Percentiles rank a stretch among this genome's conserved stretches.
Evolutionary conservation across 116 monocot species (phyloP).

Genomic region (Papilionanthe hybrid): DNA sequence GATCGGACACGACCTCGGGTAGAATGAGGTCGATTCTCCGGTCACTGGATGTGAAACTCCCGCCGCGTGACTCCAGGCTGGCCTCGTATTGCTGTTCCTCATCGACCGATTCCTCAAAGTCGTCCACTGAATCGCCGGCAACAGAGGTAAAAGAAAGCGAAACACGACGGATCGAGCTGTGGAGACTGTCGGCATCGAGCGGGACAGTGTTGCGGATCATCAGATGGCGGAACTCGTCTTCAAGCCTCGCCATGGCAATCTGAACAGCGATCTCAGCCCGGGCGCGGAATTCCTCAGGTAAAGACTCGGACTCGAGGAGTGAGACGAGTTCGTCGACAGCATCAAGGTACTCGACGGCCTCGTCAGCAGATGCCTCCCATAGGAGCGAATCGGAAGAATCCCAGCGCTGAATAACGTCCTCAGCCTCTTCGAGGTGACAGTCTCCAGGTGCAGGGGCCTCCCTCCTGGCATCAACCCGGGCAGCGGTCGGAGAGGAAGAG

Average conservation of each 20-base stretch:
- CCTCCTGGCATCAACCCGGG: neutral
- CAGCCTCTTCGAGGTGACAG: neutral
- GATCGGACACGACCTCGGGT: conserved; percentile 19
- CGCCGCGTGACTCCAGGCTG: neutral
- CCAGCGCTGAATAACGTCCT: conserved; percentile 9
- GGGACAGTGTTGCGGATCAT: conserved; percentile 62
- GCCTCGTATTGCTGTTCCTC: conserved; percentile 3
- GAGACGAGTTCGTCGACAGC: conserved; percentile 24
- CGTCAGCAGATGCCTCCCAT: conserved; percentile 19
- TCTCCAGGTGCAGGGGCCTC: neutral
- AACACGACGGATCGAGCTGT: conserved; percentile 32
- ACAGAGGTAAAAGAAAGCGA: conserved; percentile 28
- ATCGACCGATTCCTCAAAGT: conserved; percentile 2
- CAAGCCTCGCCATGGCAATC: conserved; percentile 62
- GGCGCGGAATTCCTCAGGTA: conserved; percentile 9
- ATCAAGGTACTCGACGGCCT: conserved; percentile 17
- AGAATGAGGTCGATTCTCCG: conserved; percentile 9
- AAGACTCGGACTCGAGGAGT: conserved; percentile 9
- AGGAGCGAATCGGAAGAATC: conserved; percentile 7
- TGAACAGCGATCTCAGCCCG: conserved; percentile 63
- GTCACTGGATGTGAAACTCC: neutral
- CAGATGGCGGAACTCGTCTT: conserved; percentile 74
- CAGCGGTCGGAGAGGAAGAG: neutral
- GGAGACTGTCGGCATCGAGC: conserved; percentile 44
- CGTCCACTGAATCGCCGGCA: conserved; percentile 3